A percentile compares a stretch with the other conserved stretches of the same genome.
Conservation (phyloP, 257 asterid genomes). For the Nyctanthes arbortristis region DNA sequence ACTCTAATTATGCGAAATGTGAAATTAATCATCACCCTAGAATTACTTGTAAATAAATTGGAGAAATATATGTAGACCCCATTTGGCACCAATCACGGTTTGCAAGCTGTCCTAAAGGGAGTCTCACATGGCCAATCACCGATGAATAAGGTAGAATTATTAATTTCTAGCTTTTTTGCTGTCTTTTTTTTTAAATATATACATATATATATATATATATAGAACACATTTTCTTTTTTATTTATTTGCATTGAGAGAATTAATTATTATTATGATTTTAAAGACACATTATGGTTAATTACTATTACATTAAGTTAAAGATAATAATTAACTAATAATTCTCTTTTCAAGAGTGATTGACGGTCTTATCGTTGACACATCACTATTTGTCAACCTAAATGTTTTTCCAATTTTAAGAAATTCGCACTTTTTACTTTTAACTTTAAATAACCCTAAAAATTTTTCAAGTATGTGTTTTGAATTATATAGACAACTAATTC, state of each 20-base stretch:
- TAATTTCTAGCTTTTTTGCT: not conserved
- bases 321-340: not conserved
- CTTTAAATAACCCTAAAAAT: too few species aligned
- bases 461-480: too few species aligned
- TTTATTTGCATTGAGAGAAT: too few species aligned
- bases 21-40: too few species aligned
- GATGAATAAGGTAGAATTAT: not conserved
- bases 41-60: too few species aligned
- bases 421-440: too few species aligned
- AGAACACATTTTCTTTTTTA: not conserved
- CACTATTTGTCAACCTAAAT: not conserved
- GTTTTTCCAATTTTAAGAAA: too few species aligned
- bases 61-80: not conserved
- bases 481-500: too few species aligned
- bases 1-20: too few species aligned
- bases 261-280: not conserved
- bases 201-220: too few species aligned
- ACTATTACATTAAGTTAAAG: not conserved
- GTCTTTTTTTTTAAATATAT: not conserved
- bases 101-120: not conserved
- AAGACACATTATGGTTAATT: not conserved
- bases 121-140: not conserved
- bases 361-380: constrained; percentile 22
- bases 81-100: not conserved
- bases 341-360: constrained; percentile 40